These are phyloP conservation scores for Torulaspora maleeae DNA, from an alignment of 805 yeast genomes.

Conservation along the genomic window DNA sequence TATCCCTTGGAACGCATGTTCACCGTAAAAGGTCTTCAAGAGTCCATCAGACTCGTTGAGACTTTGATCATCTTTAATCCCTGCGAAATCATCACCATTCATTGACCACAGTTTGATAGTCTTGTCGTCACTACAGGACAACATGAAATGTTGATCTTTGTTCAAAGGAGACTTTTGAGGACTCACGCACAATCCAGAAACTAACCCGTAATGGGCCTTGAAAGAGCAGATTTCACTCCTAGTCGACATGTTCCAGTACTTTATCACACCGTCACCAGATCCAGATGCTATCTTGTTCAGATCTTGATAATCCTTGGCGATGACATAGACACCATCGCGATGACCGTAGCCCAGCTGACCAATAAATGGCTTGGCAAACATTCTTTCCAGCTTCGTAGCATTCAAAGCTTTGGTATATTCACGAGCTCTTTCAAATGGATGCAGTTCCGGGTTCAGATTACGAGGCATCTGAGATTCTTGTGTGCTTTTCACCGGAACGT, in stretches of 20 bases:
- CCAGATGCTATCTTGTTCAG: slow-evolving; percentile 83
- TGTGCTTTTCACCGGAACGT: slow-evolving; percentile 86
- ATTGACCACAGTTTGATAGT: slow-evolving; percentile 87
- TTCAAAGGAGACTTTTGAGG: slow-evolving; percentile 37
- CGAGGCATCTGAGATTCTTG: slow-evolving; percentile 86
- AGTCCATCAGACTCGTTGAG: slow-evolving; percentile 47
- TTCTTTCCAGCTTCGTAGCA: slow-evolving; percentile 90
- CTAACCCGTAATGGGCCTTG: slow-evolving; percentile 87
- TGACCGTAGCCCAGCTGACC: slow-evolving; percentile 96
- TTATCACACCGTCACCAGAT: slow-evolving; percentile 90
- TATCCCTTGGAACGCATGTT: slow-evolving; percentile 74
- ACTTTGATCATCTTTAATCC: slow-evolving; percentile 32
- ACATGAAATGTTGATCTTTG: slow-evolving; percentile 42
- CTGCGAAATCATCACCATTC: slow-evolving; percentile 45
- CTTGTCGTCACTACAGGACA: slow-evolving; percentile 90
- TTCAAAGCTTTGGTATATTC: slow-evolving; percentile 92
- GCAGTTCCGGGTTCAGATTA: slow-evolving; percentile 87
- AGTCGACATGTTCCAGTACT: slow-evolving; percentile 86
- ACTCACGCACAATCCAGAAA: slow-evolving; percentile 76
- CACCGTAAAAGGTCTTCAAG: slow-evolving; percentile 75
- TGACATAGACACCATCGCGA: slow-evolving; percentile 84
- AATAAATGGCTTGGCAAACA: slow-evolving; percentile 96
- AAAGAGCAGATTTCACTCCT: slow-evolving; percentile 71
- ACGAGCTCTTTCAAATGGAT: slow-evolving; percentile 95
- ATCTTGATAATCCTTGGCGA: slow-evolving; percentile 70